Conservation (phyloP, 2,329 filamentous ascomycete species). For the Penicillium sp. region DNA sequence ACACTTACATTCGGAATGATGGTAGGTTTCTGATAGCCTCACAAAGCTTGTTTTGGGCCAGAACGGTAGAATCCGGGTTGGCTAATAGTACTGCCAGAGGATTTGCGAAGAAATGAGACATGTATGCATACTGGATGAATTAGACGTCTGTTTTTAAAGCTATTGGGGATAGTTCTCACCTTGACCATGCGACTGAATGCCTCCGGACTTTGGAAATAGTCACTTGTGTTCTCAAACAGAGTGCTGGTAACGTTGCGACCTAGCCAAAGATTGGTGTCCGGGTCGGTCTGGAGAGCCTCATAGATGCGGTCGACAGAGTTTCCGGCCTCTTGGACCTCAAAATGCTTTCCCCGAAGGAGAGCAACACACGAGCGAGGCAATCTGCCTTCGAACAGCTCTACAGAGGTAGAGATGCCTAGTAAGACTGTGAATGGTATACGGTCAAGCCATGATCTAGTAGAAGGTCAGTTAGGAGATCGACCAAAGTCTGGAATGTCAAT, state of each 20-base stretch:
- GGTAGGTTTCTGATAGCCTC: conserved; percentile 57
- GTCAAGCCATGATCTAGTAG: conserved; percentile 56
- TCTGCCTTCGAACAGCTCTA: conserved; percentile 60
- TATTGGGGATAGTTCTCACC: conserved; percentile 30
- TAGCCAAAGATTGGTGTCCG: conserved; percentile 47
- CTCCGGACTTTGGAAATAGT: conserved; percentile 60
- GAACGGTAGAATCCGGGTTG: conserved; percentile 19
- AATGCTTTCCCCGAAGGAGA: conserved; percentile 54
- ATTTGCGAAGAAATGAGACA: conserved; percentile 64
- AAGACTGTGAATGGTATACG: conserved; percentile 60
- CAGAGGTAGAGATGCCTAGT: conserved; percentile 62
- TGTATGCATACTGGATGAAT: conserved; percentile 55
- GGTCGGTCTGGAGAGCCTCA: conserved; percentile 35
- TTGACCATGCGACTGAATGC: conserved; percentile 54
- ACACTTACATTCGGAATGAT: conserved; percentile 52
- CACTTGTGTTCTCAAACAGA: conserved; percentile 56
- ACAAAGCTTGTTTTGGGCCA: conserved; percentile 45
- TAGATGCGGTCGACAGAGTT: conserved; percentile 47
- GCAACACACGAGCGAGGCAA: conserved; percentile 54
- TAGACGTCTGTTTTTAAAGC: conserved; percentile 9
- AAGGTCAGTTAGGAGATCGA: conserved; percentile 21
- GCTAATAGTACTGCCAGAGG: conserved; percentile 53
- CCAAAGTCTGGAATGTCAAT: neutral
- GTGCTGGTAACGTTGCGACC: conserved; percentile 53
- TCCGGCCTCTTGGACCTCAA: conserved; percentile 52